Base-by-base conservation (phyloP, 306 rosid species). In the Vigna hirtella region DNA sequence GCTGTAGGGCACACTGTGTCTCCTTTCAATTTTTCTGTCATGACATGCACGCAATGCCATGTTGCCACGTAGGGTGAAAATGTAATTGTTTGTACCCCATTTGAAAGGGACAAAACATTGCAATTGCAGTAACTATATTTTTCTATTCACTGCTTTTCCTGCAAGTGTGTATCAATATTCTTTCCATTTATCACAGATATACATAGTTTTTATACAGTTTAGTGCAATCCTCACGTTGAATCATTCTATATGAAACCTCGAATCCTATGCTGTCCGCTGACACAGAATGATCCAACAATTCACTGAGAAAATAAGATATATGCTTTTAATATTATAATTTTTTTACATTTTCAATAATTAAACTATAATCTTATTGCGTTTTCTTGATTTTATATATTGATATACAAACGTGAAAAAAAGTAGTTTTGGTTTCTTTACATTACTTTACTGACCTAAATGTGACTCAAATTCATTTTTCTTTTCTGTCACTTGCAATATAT, bases 201-300 rank as follows among this genome's bases (percentile, higher is more conserved):
- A 62, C 6, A 28, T 22, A 62, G 36, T 2, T 62, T 62, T 32
- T 62, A 32, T 16, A 3, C 32, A 62, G 14, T 32, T 0, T 3
- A 7, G 9, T 62, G 24, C 47, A 32, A 7, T 79, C 61, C 30
- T 64, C 65, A 13, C 15, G 74, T 17, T 51, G 48, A 79, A 84
- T 72, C 73, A 1, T 32, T 84, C 77, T 66, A 15, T 50, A 34
- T 56, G 50, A 64, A 24, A 7, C 78, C 40, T 48, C 70, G 40
- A 9, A 65, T 65, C 16, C 61, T 24, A 77, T 63, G 42, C 70
- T 26, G 22, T 18, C 66, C 70, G 66, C 20, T 49, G 10, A 72
- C 68, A 72, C 53, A 72, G 47, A 81, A 47, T 49, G 85, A 81
- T 72, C 83, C 85, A 80, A 80, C 80, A n/a, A 61, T 84, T 84